Evolutionary conservation across 2,329 filamentous ascomycete species (phyloP), one percentile per base, ranked within the genome.

Genomic region (Didymella keratinophila): DNA sequence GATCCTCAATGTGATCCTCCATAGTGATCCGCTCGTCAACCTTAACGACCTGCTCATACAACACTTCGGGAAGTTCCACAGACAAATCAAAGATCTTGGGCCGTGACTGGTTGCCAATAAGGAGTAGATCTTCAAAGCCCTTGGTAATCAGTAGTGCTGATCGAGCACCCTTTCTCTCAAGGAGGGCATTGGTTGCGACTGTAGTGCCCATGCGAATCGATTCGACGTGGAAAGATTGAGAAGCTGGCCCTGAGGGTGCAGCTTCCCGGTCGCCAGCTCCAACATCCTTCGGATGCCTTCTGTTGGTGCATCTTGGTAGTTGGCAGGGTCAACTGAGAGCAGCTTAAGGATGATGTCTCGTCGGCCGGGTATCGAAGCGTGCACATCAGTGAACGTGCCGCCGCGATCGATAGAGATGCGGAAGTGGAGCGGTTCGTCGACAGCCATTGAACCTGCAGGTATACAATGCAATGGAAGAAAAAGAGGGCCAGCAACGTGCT

Each of bases 1-100:
- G 69, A 39, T 74, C 67, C 51, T 75, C 66, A 16, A 66, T 66
- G 36, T 70, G 76, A 39, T 68, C 72, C 59, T 77, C 77, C 28
- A 77, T 66, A 20, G 56, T 58, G 16, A 63, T 45, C 6, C 69
- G 56, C 55, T 71, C 68, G 10, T 69, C 65, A 4, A 71, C 42
- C 32, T 52, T 41, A 25, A 48, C 20, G 27, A 48, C 43, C 12
- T 46, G 67, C 63, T 63, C 54, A 56, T 71, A 67, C 16, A 72
- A 54, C 4, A 64, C 60, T 25, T 61, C 58, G 6, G 68, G 58
- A 12, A 62, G 63, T 16, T 48, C 45, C 37, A 71, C 62, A 21
- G 60, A 62, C 8, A 72, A 57, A 32, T 71, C 70, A 45, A 72
- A 72, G 10, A 75, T 55, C 16, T 68, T 61, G 25, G 73, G 73